Evolutionary conservation across 495 filamentous ascomycete genomes (phyloP).

Genomic region (Talaromyces nanjingensis): DNA sequence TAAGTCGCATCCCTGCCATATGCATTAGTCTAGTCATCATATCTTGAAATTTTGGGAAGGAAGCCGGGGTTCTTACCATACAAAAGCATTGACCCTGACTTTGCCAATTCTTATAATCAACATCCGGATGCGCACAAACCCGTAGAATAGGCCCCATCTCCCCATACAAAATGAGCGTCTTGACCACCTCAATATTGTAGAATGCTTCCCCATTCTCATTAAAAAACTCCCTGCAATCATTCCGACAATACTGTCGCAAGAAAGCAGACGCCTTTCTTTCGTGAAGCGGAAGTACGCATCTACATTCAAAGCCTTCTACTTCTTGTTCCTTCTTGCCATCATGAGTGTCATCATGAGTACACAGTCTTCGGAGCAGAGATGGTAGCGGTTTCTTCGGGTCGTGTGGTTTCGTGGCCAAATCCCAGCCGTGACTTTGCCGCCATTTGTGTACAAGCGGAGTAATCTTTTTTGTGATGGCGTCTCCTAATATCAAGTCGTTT

Average conservation of each 20-base stretch:
- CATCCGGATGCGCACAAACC: conserved; percentile 12
- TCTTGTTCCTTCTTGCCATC: neutral
- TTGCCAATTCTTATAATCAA: conserved; percentile 9
- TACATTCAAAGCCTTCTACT: neutral
- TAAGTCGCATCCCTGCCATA: neutral
- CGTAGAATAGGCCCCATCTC: conserved; percentile 19
- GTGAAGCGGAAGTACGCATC: conserved; percentile 8
- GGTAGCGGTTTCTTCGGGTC: neutral
- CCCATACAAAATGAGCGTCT: conserved; percentile 17
- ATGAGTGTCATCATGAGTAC: neutral
- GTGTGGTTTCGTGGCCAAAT: neutral
- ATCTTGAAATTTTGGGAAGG: neutral
- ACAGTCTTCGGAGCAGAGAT: neutral
- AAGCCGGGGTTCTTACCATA: neutral
- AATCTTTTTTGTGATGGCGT: neutral
- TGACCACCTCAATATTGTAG: conserved; percentile 18
- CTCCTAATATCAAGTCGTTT: neutral
- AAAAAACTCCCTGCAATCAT: neutral
- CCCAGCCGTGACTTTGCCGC: neutral
- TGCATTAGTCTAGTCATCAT: neutral
- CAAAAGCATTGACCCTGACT: conserved; percentile 1
- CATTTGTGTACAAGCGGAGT: neutral
- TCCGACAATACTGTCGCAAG: neutral
- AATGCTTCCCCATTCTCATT: conserved; percentile 8
- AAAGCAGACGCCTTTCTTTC: conserved; percentile 15